Percentiles rank a stretch among this genome's conserved stretches.
Conservation (phyloP, 805 yeast species). For the Candida nemodendra region DNA sequence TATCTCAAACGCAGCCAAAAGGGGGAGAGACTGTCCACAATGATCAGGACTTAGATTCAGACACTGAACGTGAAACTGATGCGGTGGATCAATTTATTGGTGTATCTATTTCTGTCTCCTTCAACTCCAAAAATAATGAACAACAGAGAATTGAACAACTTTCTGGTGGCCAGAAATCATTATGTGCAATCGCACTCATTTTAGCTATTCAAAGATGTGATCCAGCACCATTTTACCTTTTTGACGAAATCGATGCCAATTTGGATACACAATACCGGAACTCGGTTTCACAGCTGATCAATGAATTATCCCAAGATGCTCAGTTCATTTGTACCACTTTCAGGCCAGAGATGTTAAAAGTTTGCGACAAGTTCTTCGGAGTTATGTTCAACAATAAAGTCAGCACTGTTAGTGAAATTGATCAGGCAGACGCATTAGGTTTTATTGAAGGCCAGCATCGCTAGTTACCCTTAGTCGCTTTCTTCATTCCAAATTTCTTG, state of each 20-base stretch:
- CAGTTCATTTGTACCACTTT: constrained; percentile 97
- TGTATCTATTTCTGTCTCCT: constrained; percentile 82
- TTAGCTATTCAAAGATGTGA: constrained; percentile 93
- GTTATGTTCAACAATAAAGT: constrained; percentile 81
- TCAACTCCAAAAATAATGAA: constrained; percentile 81
- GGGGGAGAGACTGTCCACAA: constrained; percentile 19
- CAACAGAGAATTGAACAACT: constrained; percentile 86
- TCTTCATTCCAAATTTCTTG: too few species aligned
- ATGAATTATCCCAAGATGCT: constrained; percentile 61
- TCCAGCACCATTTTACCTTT: constrained; percentile 94
- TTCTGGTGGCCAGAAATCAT: constrained; percentile 94
- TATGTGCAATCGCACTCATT: constrained; percentile 94
- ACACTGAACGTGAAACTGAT: constrained; percentile 17
- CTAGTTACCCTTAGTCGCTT: too few species aligned
- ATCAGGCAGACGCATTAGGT: constrained; percentile 69
- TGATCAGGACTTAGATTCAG: constrained; percentile 17
- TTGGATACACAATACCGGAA: constrained; percentile 88
- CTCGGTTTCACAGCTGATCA: constrained; percentile 77
- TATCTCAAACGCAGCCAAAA: constrained; percentile 9
- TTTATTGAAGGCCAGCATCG: constrained; percentile 71
- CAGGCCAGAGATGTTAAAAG: constrained; percentile 86
- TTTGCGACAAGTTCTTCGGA: constrained; percentile 84
- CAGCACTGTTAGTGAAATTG: constrained; percentile 71
- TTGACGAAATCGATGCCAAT: constrained; percentile 97
- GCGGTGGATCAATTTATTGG: constrained; percentile 66